A percentile compares a stretch with the other conserved stretches of the same genome.
Conservation (phyloP, 108 stramenopile genomes). For the Cyclostephanos tholiformis region DNA sequence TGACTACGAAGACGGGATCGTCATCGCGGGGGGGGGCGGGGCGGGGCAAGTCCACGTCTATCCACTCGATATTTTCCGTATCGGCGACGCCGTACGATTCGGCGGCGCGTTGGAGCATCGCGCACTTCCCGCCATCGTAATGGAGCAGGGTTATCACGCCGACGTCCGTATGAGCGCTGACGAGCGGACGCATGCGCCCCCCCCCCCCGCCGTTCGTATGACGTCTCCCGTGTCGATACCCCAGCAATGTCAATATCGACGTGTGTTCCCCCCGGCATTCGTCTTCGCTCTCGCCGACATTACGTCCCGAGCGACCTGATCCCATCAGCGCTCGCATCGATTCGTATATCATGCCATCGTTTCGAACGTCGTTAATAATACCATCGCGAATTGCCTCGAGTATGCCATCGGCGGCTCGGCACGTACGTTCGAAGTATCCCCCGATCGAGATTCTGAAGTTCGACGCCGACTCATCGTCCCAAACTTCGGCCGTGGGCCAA, state of each 20-base stretch:
- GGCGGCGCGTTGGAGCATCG: conserved; percentile 54
- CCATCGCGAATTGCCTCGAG: conserved; percentile 70
- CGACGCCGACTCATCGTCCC: conserved; percentile 38
- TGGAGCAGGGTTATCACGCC: conserved; percentile 74
- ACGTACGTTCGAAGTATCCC: conserved; percentile 55
- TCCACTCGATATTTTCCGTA: conserved; percentile 41
- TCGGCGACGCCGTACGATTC: background rate
- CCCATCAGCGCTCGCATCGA: conserved; percentile 34
- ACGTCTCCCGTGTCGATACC: conserved; percentile 63
- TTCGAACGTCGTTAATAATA: conserved; percentile 30
- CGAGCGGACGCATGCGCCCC: conserved; percentile 52
- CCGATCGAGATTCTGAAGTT: conserved; percentile 53
- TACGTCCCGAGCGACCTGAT: background rate
- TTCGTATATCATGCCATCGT: background rate
- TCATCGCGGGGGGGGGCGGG: conserved; percentile 23
- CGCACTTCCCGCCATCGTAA: conserved; percentile 72
- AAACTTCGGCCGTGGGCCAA: conserved; percentile 59
- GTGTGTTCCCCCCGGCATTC: conserved; percentile 55
- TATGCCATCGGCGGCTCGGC: conserved; percentile 52
- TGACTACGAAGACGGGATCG: conserved; percentile 79
- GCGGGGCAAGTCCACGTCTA: conserved; percentile 61
- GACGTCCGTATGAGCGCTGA: conserved; percentile 80
- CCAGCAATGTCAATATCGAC: conserved; percentile 73
- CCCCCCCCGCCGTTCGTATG: conserved; percentile 59
- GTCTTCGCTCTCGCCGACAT: background rate